Percentiles rank a stretch among this genome's conserved stretches.
phyloP scores from a whole-genome alignment of 2,329 filamentous ascomycete species.

The Dothideomycetes sp. region DNA sequence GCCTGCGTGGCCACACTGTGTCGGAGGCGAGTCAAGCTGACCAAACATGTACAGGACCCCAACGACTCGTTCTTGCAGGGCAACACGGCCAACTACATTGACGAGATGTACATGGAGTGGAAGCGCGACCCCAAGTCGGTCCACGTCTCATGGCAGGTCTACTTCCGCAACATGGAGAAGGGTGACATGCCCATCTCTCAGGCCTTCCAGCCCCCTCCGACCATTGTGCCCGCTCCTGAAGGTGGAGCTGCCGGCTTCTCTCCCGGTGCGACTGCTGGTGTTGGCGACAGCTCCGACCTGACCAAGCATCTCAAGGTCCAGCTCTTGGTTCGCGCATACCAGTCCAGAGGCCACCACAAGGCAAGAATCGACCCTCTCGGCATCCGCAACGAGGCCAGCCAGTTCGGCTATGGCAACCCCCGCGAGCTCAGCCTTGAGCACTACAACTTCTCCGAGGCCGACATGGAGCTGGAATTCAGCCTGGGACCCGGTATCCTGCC shows the following conservation, averaged over 20 bases:
- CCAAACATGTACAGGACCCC: conserved; percentile 51
- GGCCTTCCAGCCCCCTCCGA: conserved; percentile 92
- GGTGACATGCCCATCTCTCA: conserved; percentile 96
- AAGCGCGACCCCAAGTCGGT: conserved; percentile 87
- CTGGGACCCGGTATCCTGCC: conserved; percentile 93
- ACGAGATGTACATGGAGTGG: conserved; percentile 99
- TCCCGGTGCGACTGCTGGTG: conserved; percentile 52
- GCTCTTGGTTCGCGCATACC: conserved; percentile 91
- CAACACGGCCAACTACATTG: conserved; percentile 96
- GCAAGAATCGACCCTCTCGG: conserved; percentile 93
- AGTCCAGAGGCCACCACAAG: conserved; percentile 96
- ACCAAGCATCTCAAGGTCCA: conserved; percentile 98
- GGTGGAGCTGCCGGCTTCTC: conserved; percentile 67
- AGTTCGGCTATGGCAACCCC: conserved; percentile 77
- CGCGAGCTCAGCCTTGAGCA: conserved; percentile 89
- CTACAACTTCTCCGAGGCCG: conserved; percentile 91
- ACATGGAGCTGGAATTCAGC: conserved; percentile 83
- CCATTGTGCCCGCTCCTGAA: conserved; percentile 72
- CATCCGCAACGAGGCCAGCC: conserved; percentile 76
- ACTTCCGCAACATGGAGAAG: conserved; percentile 99
- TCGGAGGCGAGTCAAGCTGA: neutral
- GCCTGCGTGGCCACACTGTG: neutral
- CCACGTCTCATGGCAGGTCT: conserved; percentile 96
- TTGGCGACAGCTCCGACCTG: conserved; percentile 67
- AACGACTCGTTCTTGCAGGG: conserved; percentile 95